Evolutionary conservation across 2,329 filamentous ascomycete species (phyloP).

Genomic region (Alternaria conjuncta): DNA sequence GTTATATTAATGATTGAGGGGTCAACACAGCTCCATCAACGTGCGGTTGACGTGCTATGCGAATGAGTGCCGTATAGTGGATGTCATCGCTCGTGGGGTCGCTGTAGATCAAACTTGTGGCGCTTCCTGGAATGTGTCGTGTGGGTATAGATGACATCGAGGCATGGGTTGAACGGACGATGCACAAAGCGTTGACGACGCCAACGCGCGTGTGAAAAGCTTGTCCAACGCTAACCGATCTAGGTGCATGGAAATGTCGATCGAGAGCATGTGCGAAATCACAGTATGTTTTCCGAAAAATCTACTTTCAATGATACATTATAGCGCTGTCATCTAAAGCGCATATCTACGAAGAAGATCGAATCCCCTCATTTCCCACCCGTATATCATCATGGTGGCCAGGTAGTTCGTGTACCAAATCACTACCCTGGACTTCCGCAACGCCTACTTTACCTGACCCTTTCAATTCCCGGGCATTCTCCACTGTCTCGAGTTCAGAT

Average conservation of each 20-base stretch:
- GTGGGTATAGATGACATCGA: background rate
- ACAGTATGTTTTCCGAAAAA: background rate
- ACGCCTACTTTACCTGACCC: background rate
- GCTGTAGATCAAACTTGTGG: background rate
- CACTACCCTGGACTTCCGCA: background rate
- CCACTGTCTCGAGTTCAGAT: background rate
- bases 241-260: background rate
- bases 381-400: background rate
- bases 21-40: too few relatives aligned
- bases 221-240: background rate
- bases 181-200: background rate
- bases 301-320: background rate
- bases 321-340: background rate
- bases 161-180: background rate
- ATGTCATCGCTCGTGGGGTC: background rate
- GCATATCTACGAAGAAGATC: background rate
- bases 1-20: background rate
- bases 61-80: background rate
- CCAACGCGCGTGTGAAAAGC: background rate
- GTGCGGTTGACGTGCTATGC: background rate
- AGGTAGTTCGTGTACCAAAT: background rate
- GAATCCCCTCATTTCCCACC: background rate
- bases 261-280: background rate
- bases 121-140: background rate
- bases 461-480: background rate